A percentile compares a stretch with the other conserved stretches of the same genome.
phyloP scores from a whole-genome alignment of 441 rosid species.

The Gossypium lobatum region DNA sequence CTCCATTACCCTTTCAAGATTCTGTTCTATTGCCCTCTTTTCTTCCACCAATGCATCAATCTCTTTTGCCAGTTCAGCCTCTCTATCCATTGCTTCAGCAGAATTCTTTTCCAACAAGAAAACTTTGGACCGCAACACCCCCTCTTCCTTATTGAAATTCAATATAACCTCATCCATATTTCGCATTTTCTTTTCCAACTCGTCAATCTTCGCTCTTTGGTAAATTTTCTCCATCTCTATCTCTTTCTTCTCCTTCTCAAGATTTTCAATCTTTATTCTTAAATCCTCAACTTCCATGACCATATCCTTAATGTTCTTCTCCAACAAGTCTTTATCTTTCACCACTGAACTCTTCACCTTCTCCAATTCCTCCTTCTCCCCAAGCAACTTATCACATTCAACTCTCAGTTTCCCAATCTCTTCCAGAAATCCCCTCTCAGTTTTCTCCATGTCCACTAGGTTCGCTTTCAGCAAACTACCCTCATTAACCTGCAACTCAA shows the following conservation, averaged over 20 bases:
- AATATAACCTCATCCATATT: conserved; percentile 19
- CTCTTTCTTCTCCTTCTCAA: conserved; percentile 32
- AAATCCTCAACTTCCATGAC: conserved; percentile 24
- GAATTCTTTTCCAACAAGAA: conserved; percentile 37
- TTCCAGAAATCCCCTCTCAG: conserved; percentile 19
- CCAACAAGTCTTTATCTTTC: conserved; percentile 21
- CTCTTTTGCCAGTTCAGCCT: conserved; percentile 20
- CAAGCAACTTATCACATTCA: conserved; percentile 14
- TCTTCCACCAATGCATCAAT: conserved; percentile 27
- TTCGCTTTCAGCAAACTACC: conserved; percentile 24
- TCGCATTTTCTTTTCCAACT: conserved; percentile 35
- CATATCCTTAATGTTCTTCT: conserved; percentile 20
- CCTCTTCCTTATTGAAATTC: conserved; percentile 33
- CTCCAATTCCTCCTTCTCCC: conserved; percentile 27
- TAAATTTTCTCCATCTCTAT: conserved; percentile 31
- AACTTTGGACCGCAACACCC: conserved; percentile 23
- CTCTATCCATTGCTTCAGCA: conserved; percentile 22
- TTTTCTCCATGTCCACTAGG: conserved; percentile 31
- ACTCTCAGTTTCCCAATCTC: conserved; percentile 26
- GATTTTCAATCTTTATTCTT: conserved; percentile 24
- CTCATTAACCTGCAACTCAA: conserved; percentile 26
- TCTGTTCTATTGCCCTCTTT: conserved; percentile 26
- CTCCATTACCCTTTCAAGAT: conserved; percentile 22
- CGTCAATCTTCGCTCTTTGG: conserved; percentile 28
- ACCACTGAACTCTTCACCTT: conserved; percentile 7